Evolutionary conservation across 805 yeast genomes (phyloP).

Genomic region (Candida takata): DNA sequence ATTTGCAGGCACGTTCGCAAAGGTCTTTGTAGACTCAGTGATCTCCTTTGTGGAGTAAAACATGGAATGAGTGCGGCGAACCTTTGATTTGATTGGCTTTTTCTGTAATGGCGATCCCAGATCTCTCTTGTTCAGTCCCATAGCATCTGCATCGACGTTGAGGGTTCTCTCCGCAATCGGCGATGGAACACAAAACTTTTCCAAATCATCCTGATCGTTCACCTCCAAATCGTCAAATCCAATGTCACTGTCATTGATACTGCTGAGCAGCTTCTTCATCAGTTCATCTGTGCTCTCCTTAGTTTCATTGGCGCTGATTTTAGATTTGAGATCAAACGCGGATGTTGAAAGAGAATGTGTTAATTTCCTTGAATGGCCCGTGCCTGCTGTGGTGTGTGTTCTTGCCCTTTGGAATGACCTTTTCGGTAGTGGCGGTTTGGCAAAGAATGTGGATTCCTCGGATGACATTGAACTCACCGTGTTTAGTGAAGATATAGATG

Average conservation of each 20-base stretch:
- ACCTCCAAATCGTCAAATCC: conserved; percentile 5
- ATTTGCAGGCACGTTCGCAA: conserved; percentile 17
- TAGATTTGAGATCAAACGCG: conserved; percentile 10
- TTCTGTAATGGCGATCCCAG: conserved; percentile 35
- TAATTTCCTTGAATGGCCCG: conserved; percentile 9
- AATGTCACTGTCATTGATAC: conserved; percentile 4
- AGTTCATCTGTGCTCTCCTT: conserved; percentile 2
- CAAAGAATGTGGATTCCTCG: conserved; percentile 8
- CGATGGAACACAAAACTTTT: conserved; percentile 22
- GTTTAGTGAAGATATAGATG: conserved; percentile 18
- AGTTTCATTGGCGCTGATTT: background rate
- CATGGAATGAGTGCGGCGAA: conserved; percentile 64
- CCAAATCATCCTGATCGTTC: conserved; percentile 10
- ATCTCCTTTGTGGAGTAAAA: conserved; percentile 50
- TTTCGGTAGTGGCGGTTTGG: conserved; percentile 7
- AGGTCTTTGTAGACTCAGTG: conserved; percentile 29
- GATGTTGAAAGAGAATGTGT: conserved; percentile 16
- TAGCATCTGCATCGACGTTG: conserved; percentile 1
- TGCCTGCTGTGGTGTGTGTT: too few relatives aligned
- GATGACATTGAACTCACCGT: conserved; percentile 22
- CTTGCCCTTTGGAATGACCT: conserved; percentile 17
- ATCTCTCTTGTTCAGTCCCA: conserved; percentile 23
- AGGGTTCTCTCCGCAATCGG: conserved; percentile 11
- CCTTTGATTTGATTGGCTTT: conserved; percentile 28
- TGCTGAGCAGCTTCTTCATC: conserved; percentile 2